phyloP scores from a whole-genome alignment of 345 rosid species.

The Boechera divaricarpa region DNA sequence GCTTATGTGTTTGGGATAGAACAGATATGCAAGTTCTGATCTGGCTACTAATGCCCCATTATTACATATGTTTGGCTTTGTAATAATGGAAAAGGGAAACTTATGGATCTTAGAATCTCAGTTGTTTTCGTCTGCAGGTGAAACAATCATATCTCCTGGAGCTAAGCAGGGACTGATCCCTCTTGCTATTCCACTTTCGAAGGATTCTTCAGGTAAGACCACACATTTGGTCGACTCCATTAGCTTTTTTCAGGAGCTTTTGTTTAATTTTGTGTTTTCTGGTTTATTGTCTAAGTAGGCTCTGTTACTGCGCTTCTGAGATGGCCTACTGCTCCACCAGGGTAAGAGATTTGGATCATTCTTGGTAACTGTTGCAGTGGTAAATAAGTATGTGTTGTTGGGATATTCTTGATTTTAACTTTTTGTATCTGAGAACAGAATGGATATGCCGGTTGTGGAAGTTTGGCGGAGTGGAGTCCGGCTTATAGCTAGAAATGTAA shows the following conservation, averaged over 20 bases:
- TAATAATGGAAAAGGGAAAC: neutral
- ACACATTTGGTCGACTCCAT: constrained; percentile 5
- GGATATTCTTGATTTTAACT: neutral
- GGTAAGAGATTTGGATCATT: constrained; percentile 51
- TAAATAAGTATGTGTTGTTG: neutral
- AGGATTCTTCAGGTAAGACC: constrained; percentile 63
- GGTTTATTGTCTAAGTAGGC: constrained; percentile 51
- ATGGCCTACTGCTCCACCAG: constrained; percentile 95
- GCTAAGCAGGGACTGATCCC: constrained; percentile 75
- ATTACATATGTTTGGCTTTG: neutral
- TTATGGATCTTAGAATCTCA: neutral
- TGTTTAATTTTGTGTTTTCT: neutral
- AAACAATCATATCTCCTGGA: constrained; percentile 74
- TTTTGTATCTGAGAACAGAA: constrained; percentile 51
- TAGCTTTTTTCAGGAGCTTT: constrained; percentile 3
- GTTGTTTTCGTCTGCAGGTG: constrained; percentile 55
- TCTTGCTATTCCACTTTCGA: constrained; percentile 73
- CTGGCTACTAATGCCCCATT: neutral
- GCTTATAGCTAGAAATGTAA: constrained; percentile 89
- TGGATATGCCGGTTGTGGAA: constrained; percentile 95
- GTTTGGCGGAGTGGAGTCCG: constrained; percentile 83
- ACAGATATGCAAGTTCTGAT: constrained; percentile 9
- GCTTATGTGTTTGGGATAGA: neutral
- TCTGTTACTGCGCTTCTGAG: constrained; percentile 76
- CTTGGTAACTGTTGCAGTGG: neutral